Evolutionary conservation across 495 filamentous ascomycete genomes (phyloP).

Genomic region (Penicillium egyptiacum): DNA sequence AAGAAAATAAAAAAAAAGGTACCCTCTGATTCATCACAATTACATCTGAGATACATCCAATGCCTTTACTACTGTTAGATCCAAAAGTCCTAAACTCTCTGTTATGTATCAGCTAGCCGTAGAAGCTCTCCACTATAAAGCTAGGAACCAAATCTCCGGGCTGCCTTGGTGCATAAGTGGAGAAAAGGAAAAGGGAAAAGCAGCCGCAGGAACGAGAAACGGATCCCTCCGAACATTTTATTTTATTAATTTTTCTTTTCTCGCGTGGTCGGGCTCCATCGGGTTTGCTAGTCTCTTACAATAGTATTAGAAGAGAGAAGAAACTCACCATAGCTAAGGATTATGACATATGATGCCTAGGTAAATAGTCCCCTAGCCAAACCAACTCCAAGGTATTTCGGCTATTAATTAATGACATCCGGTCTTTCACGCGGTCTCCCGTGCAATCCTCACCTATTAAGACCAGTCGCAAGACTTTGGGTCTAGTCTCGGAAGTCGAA

Average conservation of each 20-base stretch:
- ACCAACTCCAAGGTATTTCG: background rate
- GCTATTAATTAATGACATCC: slow-evolving; percentile 25
- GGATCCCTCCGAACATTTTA: slow-evolving; percentile 31
- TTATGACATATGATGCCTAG: slow-evolving; percentile 32
- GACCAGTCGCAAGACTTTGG: slow-evolving; percentile 13
- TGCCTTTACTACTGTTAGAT: slow-evolving; percentile 1
- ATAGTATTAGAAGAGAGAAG: slow-evolving; percentile 4
- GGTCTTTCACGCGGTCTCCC: slow-evolving; percentile 19
- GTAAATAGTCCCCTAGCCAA: slow-evolving; percentile 20
- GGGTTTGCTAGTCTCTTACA: slow-evolving; percentile 14
- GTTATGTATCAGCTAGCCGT: slow-evolving; percentile 13
- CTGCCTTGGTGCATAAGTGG: slow-evolving; percentile 25
- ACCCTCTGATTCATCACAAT: slow-evolving; percentile 26
- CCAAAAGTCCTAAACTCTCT: background rate
- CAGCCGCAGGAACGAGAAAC: slow-evolving; percentile 35
- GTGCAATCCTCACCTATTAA: slow-evolving; percentile 14
- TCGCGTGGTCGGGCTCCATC: slow-evolving; percentile 34
- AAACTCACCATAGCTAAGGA: slow-evolving; percentile 12
- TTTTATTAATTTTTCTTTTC: slow-evolving; percentile 9
- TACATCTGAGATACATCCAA: slow-evolving; percentile 19
- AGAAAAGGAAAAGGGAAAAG: slow-evolving; percentile 17
- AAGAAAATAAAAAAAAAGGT: background rate
- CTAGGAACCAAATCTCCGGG: slow-evolving; percentile 31
- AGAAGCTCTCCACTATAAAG: slow-evolving; percentile 27
- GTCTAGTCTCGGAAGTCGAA: slow-evolving; percentile 19